phyloP scores from a whole-genome alignment of 371 early-diverging fungal species.

The Quaeritorhiza haematococci region DNA sequence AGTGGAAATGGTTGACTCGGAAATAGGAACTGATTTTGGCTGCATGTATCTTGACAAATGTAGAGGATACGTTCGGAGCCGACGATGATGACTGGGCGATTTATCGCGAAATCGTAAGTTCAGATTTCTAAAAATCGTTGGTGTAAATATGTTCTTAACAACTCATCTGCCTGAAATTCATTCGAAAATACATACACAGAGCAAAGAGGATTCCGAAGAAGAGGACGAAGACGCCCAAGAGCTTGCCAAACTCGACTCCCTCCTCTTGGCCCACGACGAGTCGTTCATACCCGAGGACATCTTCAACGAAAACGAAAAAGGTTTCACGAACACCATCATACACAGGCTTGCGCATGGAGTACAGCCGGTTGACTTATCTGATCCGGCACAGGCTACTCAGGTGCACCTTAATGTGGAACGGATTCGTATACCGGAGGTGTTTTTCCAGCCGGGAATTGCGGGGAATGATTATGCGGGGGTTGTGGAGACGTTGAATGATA shows the following conservation, averaged over 20 bases:
- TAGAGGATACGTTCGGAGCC: slow-evolving; percentile 87
- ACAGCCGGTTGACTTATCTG: slow-evolving; percentile 61
- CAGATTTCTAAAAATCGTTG: too few relatives aligned
- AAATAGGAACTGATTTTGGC: not conserved
- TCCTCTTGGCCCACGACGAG: slow-evolving; percentile 67
- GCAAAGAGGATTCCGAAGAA: slow-evolving; percentile 75
- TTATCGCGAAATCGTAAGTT: slow-evolving; percentile 77
- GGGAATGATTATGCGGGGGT: slow-evolving; percentile 87
- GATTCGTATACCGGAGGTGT: slow-evolving; percentile 76
- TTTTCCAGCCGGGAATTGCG: slow-evolving; percentile 80
- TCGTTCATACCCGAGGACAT: slow-evolving; percentile 42
- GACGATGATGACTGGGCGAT: slow-evolving; percentile 90
- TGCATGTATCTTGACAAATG: not conserved
- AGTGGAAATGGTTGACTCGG: not conserved
- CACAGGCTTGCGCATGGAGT: slow-evolving; percentile 52
- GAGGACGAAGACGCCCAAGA: slow-evolving; percentile 71
- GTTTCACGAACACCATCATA: slow-evolving; percentile 20
- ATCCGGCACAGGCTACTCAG: slow-evolving; percentile 64
- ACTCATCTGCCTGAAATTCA: not conserved
- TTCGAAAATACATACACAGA: slow-evolving; percentile 46
- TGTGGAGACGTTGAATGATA: slow-evolving; percentile 65
- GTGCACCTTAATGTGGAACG: slow-evolving; percentile 85
- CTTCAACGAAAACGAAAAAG: slow-evolving; percentile 1
- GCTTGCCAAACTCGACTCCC: slow-evolving; percentile 63
- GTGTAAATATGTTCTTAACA: too few relatives aligned